Base-by-base conservation (phyloP, 2,329 filamentous ascomycete species). In the Diaporthe caulivora region DNA sequence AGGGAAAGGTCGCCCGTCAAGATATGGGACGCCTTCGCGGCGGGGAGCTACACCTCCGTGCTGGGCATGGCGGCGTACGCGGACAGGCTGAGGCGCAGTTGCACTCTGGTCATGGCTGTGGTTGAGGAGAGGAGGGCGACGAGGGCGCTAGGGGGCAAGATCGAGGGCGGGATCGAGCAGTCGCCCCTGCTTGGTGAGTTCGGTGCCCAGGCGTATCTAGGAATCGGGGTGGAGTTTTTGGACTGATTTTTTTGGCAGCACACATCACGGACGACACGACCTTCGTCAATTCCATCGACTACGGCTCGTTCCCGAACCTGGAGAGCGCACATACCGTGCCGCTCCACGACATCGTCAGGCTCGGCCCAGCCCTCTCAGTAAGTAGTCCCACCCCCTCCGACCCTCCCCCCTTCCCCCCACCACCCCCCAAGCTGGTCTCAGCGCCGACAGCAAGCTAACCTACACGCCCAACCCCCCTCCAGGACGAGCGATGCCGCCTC, bases 341-440 rank as follows among this genome's bases (percentile, higher is more conserved):
- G 0, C 80, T 89, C 2, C 82, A 87, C 54, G 79, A 86, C 17
- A 80, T 84, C 1, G 79, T 90, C 8, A 81, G 84, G n/a, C 78
- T 89, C 29, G 89, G 89, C 0, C 88, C 89, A 3, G 80, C 82
- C 1, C 84, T 86, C 51, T 88, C 88, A 17, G 88, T 90, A 81
- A 65, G 85, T 5, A 9, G 5, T 9, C 34, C 34, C 34, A 5
- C 80, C 1, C 10, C 5, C 6, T 13, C 13, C 2, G 2, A 3
- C n/a, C 21, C 9, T 11, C 10, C 2, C 15, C 10, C 7, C 0
- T 6, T 21, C 7, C 18, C 40, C 2, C 18, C 34, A 44, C n/a
- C n/a, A n/a, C n/a, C n/a, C n/a, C n/a, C n/a, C n/a, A n/a, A n/a
- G n/a, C n/a, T n/a, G n/a, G n/a, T n/a, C n/a, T 5, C 15, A 44